phyloP scores from a whole-genome alignment of 306 rosid genomes.

The Chamaecrista fasciculata region DNA sequence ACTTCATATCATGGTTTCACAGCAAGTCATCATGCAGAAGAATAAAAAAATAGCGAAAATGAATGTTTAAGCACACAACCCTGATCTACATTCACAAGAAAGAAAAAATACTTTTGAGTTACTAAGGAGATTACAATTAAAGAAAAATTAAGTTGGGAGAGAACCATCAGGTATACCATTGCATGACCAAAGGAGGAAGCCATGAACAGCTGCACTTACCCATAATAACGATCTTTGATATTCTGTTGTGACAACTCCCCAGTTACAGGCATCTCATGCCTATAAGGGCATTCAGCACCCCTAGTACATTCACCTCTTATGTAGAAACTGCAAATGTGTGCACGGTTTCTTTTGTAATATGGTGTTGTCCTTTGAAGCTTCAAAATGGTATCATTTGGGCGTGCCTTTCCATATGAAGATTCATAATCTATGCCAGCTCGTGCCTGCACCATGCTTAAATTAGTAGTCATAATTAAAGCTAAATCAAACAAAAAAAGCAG shows the following conservation, averaged over 20 bases:
- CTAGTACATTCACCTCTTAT: conserved; percentile 90
- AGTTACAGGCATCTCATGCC: conserved; percentile 95
- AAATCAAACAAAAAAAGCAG: too few relatives aligned
- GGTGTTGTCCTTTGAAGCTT: conserved; percentile 95
- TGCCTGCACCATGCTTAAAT: conserved; percentile 53
- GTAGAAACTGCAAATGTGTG: conserved; percentile 89
- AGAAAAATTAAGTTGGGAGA: neutral
- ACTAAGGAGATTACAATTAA: neutral
- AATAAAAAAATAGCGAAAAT: neutral
- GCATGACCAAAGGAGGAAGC: conserved; percentile 21
- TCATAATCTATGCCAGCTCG: conserved; percentile 94
- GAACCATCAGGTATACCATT: neutral
- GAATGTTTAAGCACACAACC: conserved; percentile 20
- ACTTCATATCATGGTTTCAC: neutral
- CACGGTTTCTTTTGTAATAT: conserved; percentile 82
- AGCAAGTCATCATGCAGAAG: conserved; percentile 20
- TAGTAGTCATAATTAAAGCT: conserved; percentile 2
- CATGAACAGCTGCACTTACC: conserved; percentile 54
- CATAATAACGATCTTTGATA: conserved; percentile 93
- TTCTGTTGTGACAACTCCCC: conserved; percentile 93
- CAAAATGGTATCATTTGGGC: conserved; percentile 78
- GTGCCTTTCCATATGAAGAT: conserved; percentile 79
- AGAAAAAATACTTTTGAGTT: conserved; percentile 3
- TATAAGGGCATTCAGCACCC: conserved; percentile 91
- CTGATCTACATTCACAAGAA: neutral